Conservation (phyloP, 345 rosid species). For the Crucihimalaya himalaica region DNA sequence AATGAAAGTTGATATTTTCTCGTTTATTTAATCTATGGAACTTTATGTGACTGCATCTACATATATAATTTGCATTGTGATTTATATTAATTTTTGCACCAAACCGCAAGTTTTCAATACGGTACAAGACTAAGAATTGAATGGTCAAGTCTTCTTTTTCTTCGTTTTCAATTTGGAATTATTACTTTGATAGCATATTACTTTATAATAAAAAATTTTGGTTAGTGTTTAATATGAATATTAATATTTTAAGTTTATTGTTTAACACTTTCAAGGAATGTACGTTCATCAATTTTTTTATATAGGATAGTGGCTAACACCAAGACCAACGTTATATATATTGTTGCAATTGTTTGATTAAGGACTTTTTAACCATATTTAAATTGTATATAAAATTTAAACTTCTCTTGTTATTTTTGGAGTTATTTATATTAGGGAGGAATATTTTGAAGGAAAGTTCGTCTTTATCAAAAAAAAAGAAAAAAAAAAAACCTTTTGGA, state of each 20-base stretch:
- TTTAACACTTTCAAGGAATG: neutral
- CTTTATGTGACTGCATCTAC: neutral
- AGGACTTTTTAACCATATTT: too few relatives aligned
- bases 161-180: neutral
- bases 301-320: conserved; percentile 12
- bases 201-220: neutral
- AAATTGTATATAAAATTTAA: too few relatives aligned
- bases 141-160: conserved; percentile 31
- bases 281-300: conserved; percentile 5
- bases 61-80: neutral
- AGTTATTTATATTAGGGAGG: neutral
- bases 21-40: neutral
- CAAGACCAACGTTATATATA: neutral
- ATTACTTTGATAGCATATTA: neutral
- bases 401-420: neutral
- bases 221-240: neutral
- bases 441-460: conserved; percentile 1
- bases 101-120: neutral
- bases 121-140: conserved; percentile 10
- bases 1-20: conserved; percentile 3
- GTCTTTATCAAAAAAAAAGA: neutral
- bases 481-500: neutral
- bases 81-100: neutral
- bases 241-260: neutral
- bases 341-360: too few relatives aligned